These are phyloP conservation scores for Mentha longifolia DNA, from an alignment of 257 asterid genomes.

Conservation along the genomic window DNA sequence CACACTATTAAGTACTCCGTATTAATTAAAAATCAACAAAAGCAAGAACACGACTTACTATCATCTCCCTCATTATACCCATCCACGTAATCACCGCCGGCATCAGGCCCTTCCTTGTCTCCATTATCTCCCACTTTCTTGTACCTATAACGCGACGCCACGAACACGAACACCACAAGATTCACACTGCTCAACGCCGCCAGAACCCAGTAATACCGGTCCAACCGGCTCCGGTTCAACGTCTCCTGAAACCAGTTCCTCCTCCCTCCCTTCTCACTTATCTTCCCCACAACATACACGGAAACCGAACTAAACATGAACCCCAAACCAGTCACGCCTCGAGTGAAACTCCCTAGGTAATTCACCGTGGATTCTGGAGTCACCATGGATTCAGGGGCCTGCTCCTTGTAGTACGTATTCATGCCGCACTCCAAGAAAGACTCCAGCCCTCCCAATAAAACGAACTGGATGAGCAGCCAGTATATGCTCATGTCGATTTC, in stretches of 20 bases:
- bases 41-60: not conserved
- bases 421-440: conserved; percentile 38
- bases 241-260: conserved; percentile 58
- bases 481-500: conserved; percentile 47
- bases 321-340: conserved; percentile 54
- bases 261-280: conserved; percentile 49
- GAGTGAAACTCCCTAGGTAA: conserved; percentile 33
- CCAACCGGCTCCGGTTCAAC: conserved; percentile 61
- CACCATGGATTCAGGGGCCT: too few species aligned
- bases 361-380: conserved; percentile 36
- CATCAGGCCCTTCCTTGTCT: not conserved
- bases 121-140: not conserved
- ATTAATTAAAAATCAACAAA: not conserved
- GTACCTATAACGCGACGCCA: conserved; percentile 41
- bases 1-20: too few species aligned
- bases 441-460: conserved; percentile 49
- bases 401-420: conserved; percentile 30
- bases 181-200: conserved; percentile 50
- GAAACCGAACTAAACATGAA: conserved; percentile 42
- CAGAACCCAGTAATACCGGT: conserved; percentile 58
- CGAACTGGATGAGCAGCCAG: conserved; percentile 57
- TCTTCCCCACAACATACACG: conserved; percentile 50
- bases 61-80: not conserved
- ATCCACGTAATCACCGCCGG: not conserved
- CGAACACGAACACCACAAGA: conserved; percentile 31